Conservation (phyloP, 768 basidiomycete species). For the Gyrodon lividus region DNA sequence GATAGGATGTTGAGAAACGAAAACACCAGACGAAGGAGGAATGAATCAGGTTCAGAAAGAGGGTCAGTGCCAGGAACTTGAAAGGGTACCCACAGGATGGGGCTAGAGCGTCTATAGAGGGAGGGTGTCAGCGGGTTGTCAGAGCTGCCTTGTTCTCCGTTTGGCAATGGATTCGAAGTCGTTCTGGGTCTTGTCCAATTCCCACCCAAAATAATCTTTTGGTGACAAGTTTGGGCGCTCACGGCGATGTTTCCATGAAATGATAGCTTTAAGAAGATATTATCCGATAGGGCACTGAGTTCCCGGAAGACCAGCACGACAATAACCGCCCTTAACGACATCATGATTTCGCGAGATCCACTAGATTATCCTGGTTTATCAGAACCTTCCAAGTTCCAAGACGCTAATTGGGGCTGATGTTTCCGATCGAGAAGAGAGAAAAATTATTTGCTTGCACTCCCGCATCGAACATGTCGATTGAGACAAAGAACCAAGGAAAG, state of each 20-base stretch:
- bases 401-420: conserved; percentile 4
- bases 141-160: conserved; percentile 36
- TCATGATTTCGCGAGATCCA: neutral
- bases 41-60: conserved; percentile 10
- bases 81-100: conserved; percentile 20
- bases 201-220: conserved; percentile 26
- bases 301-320: conserved; percentile 4
- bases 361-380: conserved; percentile 8
- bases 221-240: conserved; percentile 14
- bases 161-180: conserved; percentile 33
- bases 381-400: neutral
- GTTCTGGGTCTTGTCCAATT: conserved; percentile 26
- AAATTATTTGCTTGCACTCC: conserved; percentile 7
- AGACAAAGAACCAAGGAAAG: conserved; percentile 7
- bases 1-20: neutral
- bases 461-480: neutral
- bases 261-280: conserved; percentile 8
- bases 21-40: neutral
- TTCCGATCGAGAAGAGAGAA: conserved; percentile 2
- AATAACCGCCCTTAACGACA: conserved; percentile 15
- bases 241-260: neutral
- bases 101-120: conserved; percentile 30
- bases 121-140: conserved; percentile 15
- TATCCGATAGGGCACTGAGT: conserved; percentile 11
- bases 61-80: neutral